These are phyloP conservation scores for Emergomyces africanus DNA, from an alignment of 2,329 filamentous ascomycete species.

Conservation along the genomic window DNA sequence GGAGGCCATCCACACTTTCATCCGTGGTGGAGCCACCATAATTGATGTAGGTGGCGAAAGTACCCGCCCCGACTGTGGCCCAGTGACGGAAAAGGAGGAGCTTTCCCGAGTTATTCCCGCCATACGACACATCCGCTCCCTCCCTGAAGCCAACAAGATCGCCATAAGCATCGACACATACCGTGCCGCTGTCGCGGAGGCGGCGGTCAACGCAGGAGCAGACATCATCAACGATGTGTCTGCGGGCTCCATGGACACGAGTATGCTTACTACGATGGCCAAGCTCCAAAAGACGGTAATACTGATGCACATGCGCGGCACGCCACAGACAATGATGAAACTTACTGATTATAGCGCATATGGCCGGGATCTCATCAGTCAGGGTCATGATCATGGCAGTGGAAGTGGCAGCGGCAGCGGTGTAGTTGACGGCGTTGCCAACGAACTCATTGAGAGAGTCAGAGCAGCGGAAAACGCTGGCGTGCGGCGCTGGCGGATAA, in stretches of 20 bases:
- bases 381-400: not conserved
- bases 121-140: slow-evolving; percentile 57
- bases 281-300: slow-evolving; percentile 63
- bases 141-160: slow-evolving; percentile 50
- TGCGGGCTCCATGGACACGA: slow-evolving; percentile 61
- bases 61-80: slow-evolving; percentile 61
- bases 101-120: slow-evolving; percentile 63
- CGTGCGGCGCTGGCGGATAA: slow-evolving; percentile 81
- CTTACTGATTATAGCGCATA: slow-evolving; percentile 52
- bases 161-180: slow-evolving; percentile 89
- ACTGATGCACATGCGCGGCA: slow-evolving; percentile 91
- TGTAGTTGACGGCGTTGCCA: slow-evolving; percentile 50
- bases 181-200: slow-evolving; percentile 66
- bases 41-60: slow-evolving; percentile 92
- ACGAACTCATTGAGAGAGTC: slow-evolving; percentile 59
- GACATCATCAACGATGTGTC: slow-evolving; percentile 95
- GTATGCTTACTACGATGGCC: slow-evolving; percentile 73
- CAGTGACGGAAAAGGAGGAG: slow-evolving; percentile 63
- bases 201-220: slow-evolving; percentile 64
- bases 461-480: slow-evolving; percentile 67
- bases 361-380: no score
- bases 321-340: slow-evolving; percentile 64
- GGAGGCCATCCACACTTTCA: slow-evolving; percentile 47
- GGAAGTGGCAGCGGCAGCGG: slow-evolving; percentile 24
- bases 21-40: slow-evolving; percentile 62